Conservation (phyloP, 2,329 filamentous ascomycete species). For the Pseudogymnoascus sp. region DNA sequence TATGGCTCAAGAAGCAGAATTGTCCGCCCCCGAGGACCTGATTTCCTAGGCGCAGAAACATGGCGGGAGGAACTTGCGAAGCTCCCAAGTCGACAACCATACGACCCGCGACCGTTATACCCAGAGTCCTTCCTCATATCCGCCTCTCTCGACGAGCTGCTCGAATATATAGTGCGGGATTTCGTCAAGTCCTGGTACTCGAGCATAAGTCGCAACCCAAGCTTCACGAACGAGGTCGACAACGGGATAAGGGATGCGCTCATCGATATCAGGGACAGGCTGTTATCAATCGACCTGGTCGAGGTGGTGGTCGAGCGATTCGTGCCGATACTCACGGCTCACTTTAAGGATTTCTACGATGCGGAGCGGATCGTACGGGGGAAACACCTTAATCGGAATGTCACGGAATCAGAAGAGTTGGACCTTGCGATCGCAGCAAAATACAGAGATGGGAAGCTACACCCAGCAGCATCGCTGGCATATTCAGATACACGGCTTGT, state of each 20-base stretch:
- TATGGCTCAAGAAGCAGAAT: slow-evolving; percentile 37
- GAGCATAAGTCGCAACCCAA: slow-evolving; percentile 72
- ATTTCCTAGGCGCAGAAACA: slow-evolving; percentile 54
- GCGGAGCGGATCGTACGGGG: slow-evolving; percentile 84
- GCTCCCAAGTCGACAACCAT: slow-evolving; percentile 59
- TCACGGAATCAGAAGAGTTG: slow-evolving; percentile 94
- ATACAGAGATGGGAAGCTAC: slow-evolving; percentile 81
- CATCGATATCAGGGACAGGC: slow-evolving; percentile 61
- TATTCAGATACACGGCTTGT: slow-evolving; percentile 78
- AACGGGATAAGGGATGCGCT: slow-evolving; percentile 68
- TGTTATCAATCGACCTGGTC: slow-evolving; percentile 73
- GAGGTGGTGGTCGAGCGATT: slow-evolving; percentile 75
- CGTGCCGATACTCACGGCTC: slow-evolving; percentile 79
- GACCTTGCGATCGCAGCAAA: slow-evolving; percentile 94
- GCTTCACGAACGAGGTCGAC: slow-evolving; percentile 84
- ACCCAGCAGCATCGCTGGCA: slow-evolving; percentile 75
- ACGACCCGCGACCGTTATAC: slow-evolving; percentile 65
- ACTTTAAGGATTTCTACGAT: slow-evolving; percentile 85
- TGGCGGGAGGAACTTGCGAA: slow-evolving; percentile 69
- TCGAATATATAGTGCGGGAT: slow-evolving; percentile 71
- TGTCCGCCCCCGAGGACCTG: slow-evolving; percentile 40
- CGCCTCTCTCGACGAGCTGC: slow-evolving; percentile 69
- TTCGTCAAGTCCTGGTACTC: slow-evolving; percentile 87
- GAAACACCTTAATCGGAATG: slow-evolving; percentile 76
- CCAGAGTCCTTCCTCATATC: slow-evolving; percentile 72